Evolutionary conservation across 257 asterid species (phyloP), one percentile per base, ranked within the genome.

Genomic region (Solanum bulbocastanum): DNA sequence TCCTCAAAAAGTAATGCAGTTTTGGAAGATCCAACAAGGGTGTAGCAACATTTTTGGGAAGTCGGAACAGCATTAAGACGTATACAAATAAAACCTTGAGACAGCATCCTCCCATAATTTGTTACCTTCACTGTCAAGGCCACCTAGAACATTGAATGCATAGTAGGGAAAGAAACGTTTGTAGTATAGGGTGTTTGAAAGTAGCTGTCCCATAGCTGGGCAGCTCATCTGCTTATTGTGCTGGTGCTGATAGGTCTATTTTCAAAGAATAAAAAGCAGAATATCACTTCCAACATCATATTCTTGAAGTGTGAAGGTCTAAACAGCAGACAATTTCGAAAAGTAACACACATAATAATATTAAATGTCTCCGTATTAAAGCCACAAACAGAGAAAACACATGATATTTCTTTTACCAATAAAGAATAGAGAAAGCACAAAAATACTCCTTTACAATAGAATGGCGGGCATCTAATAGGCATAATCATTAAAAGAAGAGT

Each of bases 221-320:
- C 98, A 96, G 93, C 97, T 96, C 99, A 95, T 96, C 92, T 96
- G 98, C 93, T 94, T 96, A 94, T 94, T 95, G 89, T 94, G 99
- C 71, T 96, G 98, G 87, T 96, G 97, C 89, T 95, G 99, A 92
- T 96, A 96, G 35, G 87, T 86, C 98, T 95, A 83, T 82, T 83
- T 46, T 83, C 78, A 88, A 83, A 85, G 25, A 87, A 72, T 11
- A 25, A 86, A 87, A 40, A 71, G 32, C 40, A 86, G 16, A 37
- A 65, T 60, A 33, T 60, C 11, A 84, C 37, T 58, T 8, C 65
- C 65, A 79, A 42, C 36, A 79, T 79, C 25, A 79, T 44, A 79
- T 25, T 52, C 23, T 52, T 16, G 62, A n/a, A 42, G 84, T 14
- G 58, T 56, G 14, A 78, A 42, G 3, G 8, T 25, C 62, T 8